Conservation (phyloP, 495 filamentous ascomycete genomes). For the Talaromyces ruber region DNA sequence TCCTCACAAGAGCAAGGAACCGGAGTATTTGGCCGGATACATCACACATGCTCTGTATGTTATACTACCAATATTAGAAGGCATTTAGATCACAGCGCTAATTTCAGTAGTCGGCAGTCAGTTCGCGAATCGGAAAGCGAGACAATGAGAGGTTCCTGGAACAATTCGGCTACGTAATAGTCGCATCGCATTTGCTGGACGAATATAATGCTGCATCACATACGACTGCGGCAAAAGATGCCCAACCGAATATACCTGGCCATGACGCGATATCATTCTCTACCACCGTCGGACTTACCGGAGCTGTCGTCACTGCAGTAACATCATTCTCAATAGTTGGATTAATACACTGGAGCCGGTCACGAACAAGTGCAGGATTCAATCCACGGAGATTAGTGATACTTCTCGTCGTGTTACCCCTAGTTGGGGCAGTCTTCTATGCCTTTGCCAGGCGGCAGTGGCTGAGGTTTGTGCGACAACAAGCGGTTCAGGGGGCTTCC, state of each 20-base stretch:
- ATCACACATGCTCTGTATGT: conserved; percentile 53
- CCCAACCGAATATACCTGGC: conserved; percentile 24
- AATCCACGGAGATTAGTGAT: conserved; percentile 44
- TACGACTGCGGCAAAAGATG: conserved; percentile 29
- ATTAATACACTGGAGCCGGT: conserved; percentile 58
- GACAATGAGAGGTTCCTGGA: conserved; percentile 88
- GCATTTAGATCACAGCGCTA: background rate
- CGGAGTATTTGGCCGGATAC: conserved; percentile 34
- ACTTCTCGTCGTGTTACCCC: conserved; percentile 46
- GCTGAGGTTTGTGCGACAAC: conserved; percentile 72
- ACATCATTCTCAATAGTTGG: conserved; percentile 64
- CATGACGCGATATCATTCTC: conserved; percentile 31
- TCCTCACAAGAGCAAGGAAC: conserved; percentile 9
- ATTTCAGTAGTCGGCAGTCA: conserved; percentile 38
- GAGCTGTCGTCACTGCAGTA: conserved; percentile 41
- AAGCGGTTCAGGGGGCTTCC: conserved; percentile 67
- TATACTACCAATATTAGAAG: no score
- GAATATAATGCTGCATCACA: conserved; percentile 48
- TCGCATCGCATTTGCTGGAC: conserved; percentile 84
- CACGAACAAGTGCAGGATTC: conserved; percentile 23
- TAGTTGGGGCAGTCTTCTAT: conserved; percentile 52
- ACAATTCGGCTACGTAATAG: conserved; percentile 90
- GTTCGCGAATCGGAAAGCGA: conserved; percentile 67
- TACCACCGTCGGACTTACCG: conserved; percentile 36
- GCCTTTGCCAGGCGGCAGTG: conserved; percentile 73